Evolutionary conservation across 1,139 yeast species (phyloP), one percentile per base, ranked within the genome.

Genomic region (Hansenula sp.): DNA sequence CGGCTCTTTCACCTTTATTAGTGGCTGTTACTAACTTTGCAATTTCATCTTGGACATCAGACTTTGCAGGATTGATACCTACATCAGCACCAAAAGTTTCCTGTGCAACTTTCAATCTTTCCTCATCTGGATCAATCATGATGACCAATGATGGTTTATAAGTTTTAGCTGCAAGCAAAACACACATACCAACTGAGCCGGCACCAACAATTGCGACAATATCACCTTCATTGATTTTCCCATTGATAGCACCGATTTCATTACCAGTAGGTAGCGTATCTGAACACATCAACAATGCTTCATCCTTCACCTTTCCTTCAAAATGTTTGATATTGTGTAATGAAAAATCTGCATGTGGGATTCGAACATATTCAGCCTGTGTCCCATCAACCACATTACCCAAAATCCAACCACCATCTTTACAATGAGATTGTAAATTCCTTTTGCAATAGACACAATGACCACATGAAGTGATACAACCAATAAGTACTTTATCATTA

Each of bases 391-490:
- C 66, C 26, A 48, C 55, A 44, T 69, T 68, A 24, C 75, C 75
- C 31, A 70, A 51, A 22, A 64, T 55, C 75, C 75, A 70, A 20
- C 75, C 75, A 36, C 73, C 71, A 29, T 62, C 60, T 12, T 47
- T 40, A 50, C 75, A 70, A 46, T 69, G 75, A 3, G 72, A 54
- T 52, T 69, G 75, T 16, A 69, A 50, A 33, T 59, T 45, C 30
- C 46, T 55, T 40, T 58, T 56, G 54, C 87, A 80, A 50, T 77
- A 69, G 36, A 62, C 55, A 59, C 87, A 80, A 1, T 52, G 43
- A 22, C 72, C 73, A 61, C 87, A 80, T 2, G 80, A 56, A 12
- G 73, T 65, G 44, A 71, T 65, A 52, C 75, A 69, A 1, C 74
- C 68, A 29, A 67, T 65, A 31, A 71, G 51, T 22, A 73, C 75